Evolutionary conservation across 176 grass and related monocot genomes (phyloP).

Genomic region (Rhynchospora breviuscula): DNA sequence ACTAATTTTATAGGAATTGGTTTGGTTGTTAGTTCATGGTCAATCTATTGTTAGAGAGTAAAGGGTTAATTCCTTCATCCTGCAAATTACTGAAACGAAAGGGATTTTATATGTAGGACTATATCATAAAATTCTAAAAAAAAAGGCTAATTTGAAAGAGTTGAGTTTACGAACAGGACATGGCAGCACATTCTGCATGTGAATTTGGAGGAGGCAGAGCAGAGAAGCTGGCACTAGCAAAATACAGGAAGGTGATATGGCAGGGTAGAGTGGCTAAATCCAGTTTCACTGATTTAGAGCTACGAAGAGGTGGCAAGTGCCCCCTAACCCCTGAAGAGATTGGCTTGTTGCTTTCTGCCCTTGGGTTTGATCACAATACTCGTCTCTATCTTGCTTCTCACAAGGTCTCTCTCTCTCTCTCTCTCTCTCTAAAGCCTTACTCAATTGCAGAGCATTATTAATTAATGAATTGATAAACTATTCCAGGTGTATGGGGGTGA

Average conservation of each 20-base stretch:
- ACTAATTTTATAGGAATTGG: not conserved
- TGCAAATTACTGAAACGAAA: not conserved
- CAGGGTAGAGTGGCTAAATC: conserved; percentile 87
- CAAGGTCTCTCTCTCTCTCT: conserved; percentile 42
- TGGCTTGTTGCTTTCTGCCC: conserved; percentile 60
- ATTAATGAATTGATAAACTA: not conserved
- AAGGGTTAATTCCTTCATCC: not conserved
- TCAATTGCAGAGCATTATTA: not conserved
- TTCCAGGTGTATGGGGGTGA: conserved; percentile 78
- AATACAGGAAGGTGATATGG: conserved; percentile 94
- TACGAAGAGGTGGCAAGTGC: conserved; percentile 63
- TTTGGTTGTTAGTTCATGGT: not conserved
- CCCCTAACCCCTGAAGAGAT: conserved; percentile 90
- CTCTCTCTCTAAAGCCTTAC: not conserved
- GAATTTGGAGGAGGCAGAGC: conserved; percentile 85
- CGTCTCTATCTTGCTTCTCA: conserved; percentile 91
- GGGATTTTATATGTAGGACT: not conserved
- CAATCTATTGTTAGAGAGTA: not conserved
- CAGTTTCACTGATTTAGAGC: conserved; percentile 60
- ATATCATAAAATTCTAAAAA: not conserved
- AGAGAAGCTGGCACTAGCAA: conserved; percentile 80
- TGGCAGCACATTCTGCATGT: conserved; percentile 92
- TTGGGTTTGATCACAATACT: conserved; percentile 71
- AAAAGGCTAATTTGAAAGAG: not conserved
- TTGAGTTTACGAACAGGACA: conserved; percentile 44